Base-by-base conservation (phyloP, 371 early-diverging fungal species). In the Mortierella sp. region DNA sequence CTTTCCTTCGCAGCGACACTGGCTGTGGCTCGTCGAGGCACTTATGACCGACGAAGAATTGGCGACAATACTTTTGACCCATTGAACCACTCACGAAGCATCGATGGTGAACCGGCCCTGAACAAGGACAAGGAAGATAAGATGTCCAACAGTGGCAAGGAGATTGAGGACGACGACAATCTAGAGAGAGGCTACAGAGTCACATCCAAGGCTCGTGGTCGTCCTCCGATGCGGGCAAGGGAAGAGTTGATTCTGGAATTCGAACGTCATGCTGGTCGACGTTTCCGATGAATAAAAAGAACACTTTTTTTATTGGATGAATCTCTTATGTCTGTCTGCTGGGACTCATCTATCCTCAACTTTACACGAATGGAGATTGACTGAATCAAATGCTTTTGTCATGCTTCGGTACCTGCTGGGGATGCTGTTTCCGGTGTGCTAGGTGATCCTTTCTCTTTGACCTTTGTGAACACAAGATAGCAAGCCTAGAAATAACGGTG, bases 401-500 rank as follows among this genome's bases (percentile, higher is more conserved):
- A 54, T n/a, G n/a, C 26, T 52, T 43, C n/a, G 19, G 45, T 16
- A 43, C 5, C 14, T 9, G 16, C 51, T 28, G 28, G 10, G 14
- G 30, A 10, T 30, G 28, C 6, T 51, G 16, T 30, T 28, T 28
- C 3, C 28, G 28, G 3, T 18, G 26, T 46, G 43, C 14, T 45
- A 27, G 6, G 41, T 38, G 28, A 34, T 14, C 9, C 34, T 23
- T 53, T 59, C 41, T 73, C 64, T 45, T 74, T 74, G 38, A 82
- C 72, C 54, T 82, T 82, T 41, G 72, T 82, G 56, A 82, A 82
- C 19, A 82, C 78, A 9, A 82, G 67, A 43, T 82, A 82, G n/a
- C 73, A 80, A 7, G 82, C 82, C 82, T 82, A 67, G 28, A 45
- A 39, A 42, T 14, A 18, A 14, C 27, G 30, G 19, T 9, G 19